phyloP scores from a whole-genome alignment of 495 filamentous ascomycete genomes.

The Aspergillus campestris region DNA sequence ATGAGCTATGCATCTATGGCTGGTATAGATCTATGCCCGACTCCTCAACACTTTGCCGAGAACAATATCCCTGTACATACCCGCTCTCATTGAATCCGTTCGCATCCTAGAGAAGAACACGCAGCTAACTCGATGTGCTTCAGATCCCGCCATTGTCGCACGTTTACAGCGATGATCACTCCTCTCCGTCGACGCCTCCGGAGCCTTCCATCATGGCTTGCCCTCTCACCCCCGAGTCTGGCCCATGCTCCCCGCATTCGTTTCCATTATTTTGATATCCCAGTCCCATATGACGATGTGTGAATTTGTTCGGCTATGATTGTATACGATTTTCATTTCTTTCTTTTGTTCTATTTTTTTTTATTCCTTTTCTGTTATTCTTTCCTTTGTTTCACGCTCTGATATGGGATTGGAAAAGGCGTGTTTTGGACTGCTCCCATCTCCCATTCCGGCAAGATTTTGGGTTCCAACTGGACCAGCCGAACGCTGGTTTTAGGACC shows the following conservation, averaged over 20 bases:
- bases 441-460: no score
- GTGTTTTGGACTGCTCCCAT: no score
- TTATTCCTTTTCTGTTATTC: constrained; percentile 1
- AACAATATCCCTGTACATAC: constrained; percentile 35
- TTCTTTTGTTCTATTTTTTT: constrained; percentile 6
- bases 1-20: constrained; percentile 67
- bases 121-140: constrained; percentile 17
- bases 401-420: neutral
- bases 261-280: constrained; percentile 9
- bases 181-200: constrained; percentile 35
- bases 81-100: constrained; percentile 46
- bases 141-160: constrained; percentile 86
- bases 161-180: constrained; percentile 72
- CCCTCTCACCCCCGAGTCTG: constrained; percentile 33
- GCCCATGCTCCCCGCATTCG: constrained; percentile 25
- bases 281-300: neutral
- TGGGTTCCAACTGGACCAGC: no score
- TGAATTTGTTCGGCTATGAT: neutral
- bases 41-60: constrained; percentile 21
- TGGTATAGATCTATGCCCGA: constrained; percentile 60
- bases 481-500: neutral
- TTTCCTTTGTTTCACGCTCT: neutral
- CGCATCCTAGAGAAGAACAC: constrained; percentile 16
- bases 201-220: constrained; percentile 28
- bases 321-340: constrained; percentile 2